Evolutionary conservation across 805 yeast genomes (phyloP), one percentile per base, ranked within the genome.

Genomic region (Cyberlindnera amylophila): DNA sequence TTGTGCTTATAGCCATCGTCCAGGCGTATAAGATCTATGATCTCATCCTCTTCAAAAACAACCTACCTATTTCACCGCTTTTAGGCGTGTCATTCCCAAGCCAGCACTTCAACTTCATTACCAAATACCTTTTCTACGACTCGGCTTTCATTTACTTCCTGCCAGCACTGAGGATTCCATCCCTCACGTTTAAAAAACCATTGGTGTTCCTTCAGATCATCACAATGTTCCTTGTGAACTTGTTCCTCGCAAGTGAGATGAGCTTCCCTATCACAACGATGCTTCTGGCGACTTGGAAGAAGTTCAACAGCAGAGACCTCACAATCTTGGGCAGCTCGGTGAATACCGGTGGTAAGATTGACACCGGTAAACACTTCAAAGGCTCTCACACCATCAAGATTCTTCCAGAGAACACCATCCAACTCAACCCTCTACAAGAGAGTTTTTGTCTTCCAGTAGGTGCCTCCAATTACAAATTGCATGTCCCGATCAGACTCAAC

Each of bases 1-100:
- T 81, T n/a, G 75, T 86, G 1, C 47, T 86, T 10, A 86, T 88
- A 57, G 67, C 75, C 2, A 69, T 85, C 27, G 70, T 91, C n/a
- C 97, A 90, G 62, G 77, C 86, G n/a, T 85, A 85, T 77, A 91
- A 93, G 58, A 43, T 86, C 1, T 86, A 84, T 52, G 95, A 87
- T 58, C 62, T 86, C 32, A 64, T 81, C 27, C 59, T 79, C 17
- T 63, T 86, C 44, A 80, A 81, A 52, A 70, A 75, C 19, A 74
- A 70, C 14, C 43, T 50, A 29, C 62, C 59, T 13, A 56, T 52
- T 39, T 49, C 66, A 1, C 58, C 67, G 12, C 45, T 65, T 1
- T 43, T 66, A 1, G 63, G 64, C 6, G 42, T 66, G 1, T 62
- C 64, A 4, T 65, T 72, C 55, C 56, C 71, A 38, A 62, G 69